Base-by-base conservation (phyloP, 208 protist species). In the Acanthamoeba lenticulata region DNA sequence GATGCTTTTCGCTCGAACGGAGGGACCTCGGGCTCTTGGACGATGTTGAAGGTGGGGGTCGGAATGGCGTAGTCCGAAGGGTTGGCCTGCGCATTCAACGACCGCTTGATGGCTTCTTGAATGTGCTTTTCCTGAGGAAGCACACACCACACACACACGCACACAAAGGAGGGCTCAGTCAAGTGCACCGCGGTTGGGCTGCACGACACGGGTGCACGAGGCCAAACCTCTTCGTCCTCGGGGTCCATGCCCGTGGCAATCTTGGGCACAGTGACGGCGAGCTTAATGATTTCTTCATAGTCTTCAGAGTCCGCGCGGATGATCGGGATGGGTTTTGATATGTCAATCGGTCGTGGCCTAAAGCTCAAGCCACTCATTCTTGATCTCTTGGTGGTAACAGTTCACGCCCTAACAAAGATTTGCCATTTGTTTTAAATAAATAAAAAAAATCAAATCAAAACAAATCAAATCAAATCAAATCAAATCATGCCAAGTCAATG, bases 341-440 rank as follows among this genome's bases (percentile, higher is more conserved):
- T 86, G 77, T 86, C 77, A 40, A 86, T 86, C 77, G 77, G 77
- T 40, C 77, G 77, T 24, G 77, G 77, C 77, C 77, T 34, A 86
- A 86, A 86, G 44, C 44, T 86, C 27, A 86, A 40, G 27, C 77
- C 77, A 36, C 77, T 86, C 77, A 86, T 86, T n/a, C 13, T 57
- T 9, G 15, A 34, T 77, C 15, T 77, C 52, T 27, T 60, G 52
- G 52, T 27, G 52, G 52, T 60, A 21, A 11, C 52, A 11, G 11
- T 21, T 60, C 21, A 21, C 15, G 21, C 21, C 11, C 15, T 60
- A 27, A 69, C 29, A 36, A n/a, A 36, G 27, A 69, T n/a, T 69
- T 69, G 19, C 21, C 21, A 27, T 11, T 60, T 60, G 52, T 60
- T 11, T 27, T 60, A 27, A 60, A 27, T 60, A 21, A 60, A 60